Base-by-base conservation (phyloP, 345 rosid genomes). In the Cardamine resedifolia region DNA sequence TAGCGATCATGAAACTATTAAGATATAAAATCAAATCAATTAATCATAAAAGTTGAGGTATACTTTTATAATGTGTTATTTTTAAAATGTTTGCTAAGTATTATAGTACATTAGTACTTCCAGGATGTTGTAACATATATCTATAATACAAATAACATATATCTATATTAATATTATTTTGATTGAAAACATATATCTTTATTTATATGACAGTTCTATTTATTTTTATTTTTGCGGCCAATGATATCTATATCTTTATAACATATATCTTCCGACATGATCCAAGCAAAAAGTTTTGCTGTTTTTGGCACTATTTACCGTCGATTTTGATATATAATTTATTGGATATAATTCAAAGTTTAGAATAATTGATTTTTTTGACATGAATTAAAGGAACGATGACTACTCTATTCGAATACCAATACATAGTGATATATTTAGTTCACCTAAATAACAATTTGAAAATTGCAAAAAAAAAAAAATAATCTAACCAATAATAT, bases 241-340 rank as follows among this genome's bases (percentile, higher is more conserved):
- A n/a, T n/a, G n/a, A n/a, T n/a, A n/a, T n/a, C n/a, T n/a, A n/a
- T n/a, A n/a, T n/a, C n/a, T n/a, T n/a, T 44, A 23, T 18, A 14
- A 28, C 33, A 61, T 67, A 74, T 38, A 74, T 58, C 68, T 66
- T 67, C 78, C 48, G 78, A 67, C 78, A 74, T 39, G 72, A 74
- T 39, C 48, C 30, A 58, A 2, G 16, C 63, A 59, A 75, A 39
- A 51, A 31, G 47, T 55, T 61, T 45, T 34, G 51, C 64, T 76
- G 52, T 62, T 53, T 43, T 44, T 19, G 79, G 79, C 70, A 62
- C 70, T 75, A 16, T 48, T 45, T 45, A 41, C 39, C 4, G 2
- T 19, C 7, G n/a, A 33, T 50, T 21, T 7, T 2, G 1, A 8
- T 16, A 9, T 33, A 2, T 53, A 1, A 49, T 4, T 27, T 34